Conservation (phyloP, 2,329 filamentous ascomycete species). For the Xylariaceae sp. region DNA sequence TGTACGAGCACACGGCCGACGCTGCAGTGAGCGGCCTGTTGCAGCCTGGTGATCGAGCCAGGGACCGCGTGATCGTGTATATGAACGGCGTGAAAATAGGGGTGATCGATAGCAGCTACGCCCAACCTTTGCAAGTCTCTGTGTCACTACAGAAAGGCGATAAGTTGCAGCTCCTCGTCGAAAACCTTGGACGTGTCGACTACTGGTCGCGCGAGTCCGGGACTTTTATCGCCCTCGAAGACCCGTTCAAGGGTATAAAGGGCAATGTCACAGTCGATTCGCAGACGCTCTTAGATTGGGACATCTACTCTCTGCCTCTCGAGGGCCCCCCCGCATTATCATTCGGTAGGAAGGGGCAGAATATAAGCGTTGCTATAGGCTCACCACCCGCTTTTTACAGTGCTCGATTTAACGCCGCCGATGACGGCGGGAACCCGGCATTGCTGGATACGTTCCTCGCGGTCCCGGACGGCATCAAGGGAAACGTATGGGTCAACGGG, state of each 20-base stretch:
- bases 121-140: conserved; percentile 36
- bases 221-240: conserved; percentile 34
- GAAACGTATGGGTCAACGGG: conserved; percentile 45
- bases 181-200: conserved; percentile 50
- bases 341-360: neutral
- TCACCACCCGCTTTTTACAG: conserved; percentile 31
- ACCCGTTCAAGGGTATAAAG: conserved; percentile 45
- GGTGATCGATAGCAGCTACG: conserved; percentile 46
- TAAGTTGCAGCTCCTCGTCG: conserved; percentile 42
- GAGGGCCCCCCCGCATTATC: conserved; percentile 26
- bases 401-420: conserved; percentile 31
- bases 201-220: conserved; percentile 37
- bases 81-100: conserved; percentile 41
- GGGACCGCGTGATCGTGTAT: conserved; percentile 46
- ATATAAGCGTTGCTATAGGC: neutral
- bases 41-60: conserved; percentile 40
- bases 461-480: conserved; percentile 41
- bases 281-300: conserved; percentile 36
- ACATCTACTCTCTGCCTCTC: conserved; percentile 38
- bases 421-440: conserved; percentile 29
- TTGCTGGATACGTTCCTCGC: conserved; percentile 37
- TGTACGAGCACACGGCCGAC: conserved; percentile 40
- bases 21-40: conserved; percentile 32
- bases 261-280: conserved; percentile 41
- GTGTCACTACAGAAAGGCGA: conserved; percentile 39